These are phyloP conservation scores for Argentina anserina DNA, from an alignment of 306 rosid species.

Conservation along the genomic window DNA sequence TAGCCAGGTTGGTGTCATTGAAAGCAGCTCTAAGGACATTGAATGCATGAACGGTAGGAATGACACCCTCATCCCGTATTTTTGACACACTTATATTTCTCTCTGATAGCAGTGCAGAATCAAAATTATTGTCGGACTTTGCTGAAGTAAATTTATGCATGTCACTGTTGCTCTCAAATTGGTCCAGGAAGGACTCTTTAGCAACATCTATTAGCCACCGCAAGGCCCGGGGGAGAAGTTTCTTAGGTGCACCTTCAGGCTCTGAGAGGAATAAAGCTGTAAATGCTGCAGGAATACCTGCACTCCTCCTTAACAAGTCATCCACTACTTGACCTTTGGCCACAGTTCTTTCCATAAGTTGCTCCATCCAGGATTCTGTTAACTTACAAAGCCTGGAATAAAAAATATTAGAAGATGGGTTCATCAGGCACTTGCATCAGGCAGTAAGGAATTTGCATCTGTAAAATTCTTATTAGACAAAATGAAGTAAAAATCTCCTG, in stretches of 20 bases:
- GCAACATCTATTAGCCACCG: slow-evolving; percentile 91
- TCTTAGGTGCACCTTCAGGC: slow-evolving; percentile 97
- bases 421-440: neutral
- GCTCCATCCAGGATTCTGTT: slow-evolving; percentile 96
- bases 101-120: slow-evolving; percentile 31
- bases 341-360: slow-evolving; percentile 86
- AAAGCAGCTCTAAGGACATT: slow-evolving; percentile 86
- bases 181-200: slow-evolving; percentile 51
- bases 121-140: slow-evolving; percentile 29
- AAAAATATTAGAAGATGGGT: slow-evolving; percentile 19
- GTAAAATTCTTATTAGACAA: neutral
- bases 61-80: slow-evolving; percentile 89
- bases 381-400: slow-evolving; percentile 86
- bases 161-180: slow-evolving; percentile 38
- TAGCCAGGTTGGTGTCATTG: slow-evolving; percentile 88
- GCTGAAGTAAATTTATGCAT: slow-evolving; percentile 25
- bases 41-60: slow-evolving; percentile 95
- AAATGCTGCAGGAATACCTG: slow-evolving; percentile 98
- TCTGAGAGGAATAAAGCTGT: slow-evolving; percentile 92
- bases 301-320: slow-evolving; percentile 95
- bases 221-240: slow-evolving; percentile 84
- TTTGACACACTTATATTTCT: slow-evolving; percentile 49
- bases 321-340: slow-evolving; percentile 88
- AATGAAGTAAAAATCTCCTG: neutral
- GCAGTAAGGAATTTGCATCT: neutral